Evolutionary conservation across 192 early-diverging fungal genomes (phyloP).

Genomic region (Entomortierella beljakovae): DNA sequence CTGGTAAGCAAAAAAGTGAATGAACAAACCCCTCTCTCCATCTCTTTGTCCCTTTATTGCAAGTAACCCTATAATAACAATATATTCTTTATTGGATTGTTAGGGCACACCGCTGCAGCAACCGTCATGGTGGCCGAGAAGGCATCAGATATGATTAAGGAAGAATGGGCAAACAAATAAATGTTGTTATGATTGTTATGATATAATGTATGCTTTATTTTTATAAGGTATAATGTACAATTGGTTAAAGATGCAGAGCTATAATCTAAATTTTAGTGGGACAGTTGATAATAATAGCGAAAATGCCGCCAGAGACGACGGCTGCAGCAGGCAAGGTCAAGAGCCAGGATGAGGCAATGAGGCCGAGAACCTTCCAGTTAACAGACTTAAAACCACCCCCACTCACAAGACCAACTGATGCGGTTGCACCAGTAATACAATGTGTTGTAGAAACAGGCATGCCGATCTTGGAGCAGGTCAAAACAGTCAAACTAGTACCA

Average conservation of each 20-base stretch:
- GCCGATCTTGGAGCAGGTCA: slow-evolving; percentile 82
- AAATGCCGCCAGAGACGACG: slow-evolving; percentile 71
- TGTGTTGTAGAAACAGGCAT: slow-evolving; percentile 88
- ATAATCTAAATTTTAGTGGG: too few species aligned
- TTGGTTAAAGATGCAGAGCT: too few species aligned
- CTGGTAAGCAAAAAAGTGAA: slow-evolving; percentile 1
- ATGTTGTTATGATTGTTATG: too few species aligned
- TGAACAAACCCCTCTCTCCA: too few species aligned
- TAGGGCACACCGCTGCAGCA: slow-evolving; percentile 21
- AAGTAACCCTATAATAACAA: not conserved
- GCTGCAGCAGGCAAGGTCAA: slow-evolving; percentile 80
- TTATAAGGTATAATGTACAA: too few species aligned
- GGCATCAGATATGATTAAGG: slow-evolving; percentile 23
- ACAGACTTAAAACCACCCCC: slow-evolving; percentile 68
- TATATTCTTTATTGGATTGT: not conserved
- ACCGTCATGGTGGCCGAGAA: slow-evolving; percentile 29
- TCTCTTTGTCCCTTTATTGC: not conserved
- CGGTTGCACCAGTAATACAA: slow-evolving; percentile 84
- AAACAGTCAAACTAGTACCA: slow-evolving; percentile 79
- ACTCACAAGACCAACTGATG: slow-evolving; percentile 75
- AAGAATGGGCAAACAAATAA: slow-evolving; percentile 11
- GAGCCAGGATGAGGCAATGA: slow-evolving; percentile 77
- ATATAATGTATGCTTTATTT: too few species aligned
- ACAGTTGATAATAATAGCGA: slow-evolving; percentile 68
- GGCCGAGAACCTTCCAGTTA: slow-evolving; percentile 79